Base-by-base conservation (phyloP, 2,329 filamentous ascomycete species). In the Trichoderma endophyticum region DNA sequence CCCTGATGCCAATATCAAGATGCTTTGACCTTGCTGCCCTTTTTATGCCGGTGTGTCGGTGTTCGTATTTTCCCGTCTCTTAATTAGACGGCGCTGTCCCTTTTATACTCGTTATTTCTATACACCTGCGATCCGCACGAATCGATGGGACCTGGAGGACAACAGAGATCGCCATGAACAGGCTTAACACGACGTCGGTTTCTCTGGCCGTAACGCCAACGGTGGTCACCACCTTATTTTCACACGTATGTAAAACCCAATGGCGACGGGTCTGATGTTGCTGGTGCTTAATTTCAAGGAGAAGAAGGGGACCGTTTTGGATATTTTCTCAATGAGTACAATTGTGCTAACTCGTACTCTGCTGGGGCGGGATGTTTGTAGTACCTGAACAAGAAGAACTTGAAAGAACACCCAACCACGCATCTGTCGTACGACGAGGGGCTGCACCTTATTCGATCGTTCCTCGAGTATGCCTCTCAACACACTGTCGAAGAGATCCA, bases 361-460 rank as follows among this genome's bases (percentile, higher is more conserved):
- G 24, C 9, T 21, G 14, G 34, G 65, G 56, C 28, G 36, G 21
- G 9, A 39, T n/a, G 6, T 21, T 54, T 70, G 34, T 70, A 96
- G 92, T 98, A 96, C 81, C 85, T 97, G 73, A 92, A 97, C 78
- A 91, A 93, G 75, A 92, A 92, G 78, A 88, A 90, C 1, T 86
- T 92, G 34, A 90, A 87, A 73, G 86, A 95, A 75, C 95, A 95
- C 74, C 95, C 95, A 0, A 97, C 93, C 1, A 92, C 93, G 1
- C 93, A 97, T 80, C 90, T 99, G 71, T 95, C 94, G 68, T 99
- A 99, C 83, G 93, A 98, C 79, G 93, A 98, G 83, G 95, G 95
- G 48, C 87, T 99, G 15, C 90, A 93, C 75, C 87, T 99, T 65
- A 92, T 98, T 77, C 93, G 94, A 64, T 89, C 91, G 43, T 98